Evolutionary conservation across 192 early-diverging fungal genomes (phyloP).

Genomic region (Gryganskiella cystojenkinii): DNA sequence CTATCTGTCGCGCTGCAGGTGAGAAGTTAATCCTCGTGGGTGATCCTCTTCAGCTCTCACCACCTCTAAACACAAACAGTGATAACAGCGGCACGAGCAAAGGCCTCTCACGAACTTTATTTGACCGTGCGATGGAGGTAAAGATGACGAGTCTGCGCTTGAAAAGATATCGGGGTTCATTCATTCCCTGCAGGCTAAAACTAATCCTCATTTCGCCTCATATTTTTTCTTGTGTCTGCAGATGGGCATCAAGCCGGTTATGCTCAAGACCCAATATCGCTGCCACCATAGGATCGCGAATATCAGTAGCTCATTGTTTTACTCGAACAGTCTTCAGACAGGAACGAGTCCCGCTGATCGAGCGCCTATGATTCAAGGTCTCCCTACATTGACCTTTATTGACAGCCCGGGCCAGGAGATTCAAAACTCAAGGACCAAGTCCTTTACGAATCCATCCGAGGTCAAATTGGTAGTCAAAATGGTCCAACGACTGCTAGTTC

Average conservation of each 20-base stretch:
- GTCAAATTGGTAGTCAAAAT: constrained; percentile 54
- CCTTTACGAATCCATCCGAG: constrained; percentile 67
- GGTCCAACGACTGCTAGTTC: constrained; percentile 52
- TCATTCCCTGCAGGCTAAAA: no score
- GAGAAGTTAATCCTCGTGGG: constrained; percentile 82
- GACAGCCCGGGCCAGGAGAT: constrained; percentile 65
- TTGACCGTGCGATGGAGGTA: constrained; percentile 76
- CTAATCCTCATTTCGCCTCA: background rate
- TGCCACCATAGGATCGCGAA: constrained; percentile 74
- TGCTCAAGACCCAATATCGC: constrained; percentile 80
- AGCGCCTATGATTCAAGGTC: constrained; percentile 54
- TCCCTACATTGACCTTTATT: constrained; percentile 69
- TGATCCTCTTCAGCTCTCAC: constrained; percentile 89
- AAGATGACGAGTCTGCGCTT: constrained; percentile 20
- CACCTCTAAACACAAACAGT: constrained; percentile 73
- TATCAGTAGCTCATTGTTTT: constrained; percentile 75
- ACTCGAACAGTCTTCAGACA: constrained; percentile 59
- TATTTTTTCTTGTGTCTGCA: background rate
- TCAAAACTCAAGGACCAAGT: constrained; percentile 56
- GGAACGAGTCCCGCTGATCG: constrained; percentile 52
- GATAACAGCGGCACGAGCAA: constrained; percentile 49
- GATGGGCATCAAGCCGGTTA: constrained; percentile 61
- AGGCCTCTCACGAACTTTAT: constrained; percentile 86
- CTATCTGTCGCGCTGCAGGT: constrained; percentile 70
- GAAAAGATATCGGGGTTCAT: no score